Base-by-base conservation (phyloP, 331 rosid species). In the Erythrophleum ivorense region DNA sequence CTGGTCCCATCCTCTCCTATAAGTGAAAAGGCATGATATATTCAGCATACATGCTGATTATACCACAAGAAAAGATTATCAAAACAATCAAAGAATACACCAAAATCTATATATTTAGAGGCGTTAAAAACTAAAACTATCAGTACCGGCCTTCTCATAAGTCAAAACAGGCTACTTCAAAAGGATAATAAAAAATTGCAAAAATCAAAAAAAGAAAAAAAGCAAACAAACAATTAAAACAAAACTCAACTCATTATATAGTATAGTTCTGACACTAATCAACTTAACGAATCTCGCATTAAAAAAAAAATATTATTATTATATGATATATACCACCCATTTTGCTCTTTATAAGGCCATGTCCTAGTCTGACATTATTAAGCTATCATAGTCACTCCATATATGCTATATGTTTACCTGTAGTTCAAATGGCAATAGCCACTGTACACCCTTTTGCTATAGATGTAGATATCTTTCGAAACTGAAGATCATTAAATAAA, bases 401-500 rank as follows among this genome's bases (percentile, higher is more conserved):
- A 31, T 12, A 29, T 14, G 43, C 33, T 63, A 67, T 12, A 33
- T 15, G 65, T 59, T 50, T 49, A 18, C 34, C 57, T 7, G 16
- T 75, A 46, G 73, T 24, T 31, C 55, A 24, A 33, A 38, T 50
- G 62, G 57, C 52, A 85, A 53, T 41, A 48, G n/a, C 54, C 21
- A 79, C 9, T 29, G 49, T 24, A 49, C 65, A 24, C 50, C 70
- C 14, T 79, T 75, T 60, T 24, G 62, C 58, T 21, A 19, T 7
- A 58, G 65, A 63, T 63, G 45, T 19, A 34, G 45, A 64, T 33
- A 15, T 64, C 46, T 64, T 36, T 64, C 24, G 18, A 45, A 45
- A 82, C 74, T 14, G 24, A n/a, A 54, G 43, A 82, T 38, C 34
- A 63, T 70, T 82, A 78, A 78, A 82, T 66, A 41, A 73, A 50